Conservation (phyloP, 1,139 yeast genomes). For the Debaryomyces subglobosus region DNA sequence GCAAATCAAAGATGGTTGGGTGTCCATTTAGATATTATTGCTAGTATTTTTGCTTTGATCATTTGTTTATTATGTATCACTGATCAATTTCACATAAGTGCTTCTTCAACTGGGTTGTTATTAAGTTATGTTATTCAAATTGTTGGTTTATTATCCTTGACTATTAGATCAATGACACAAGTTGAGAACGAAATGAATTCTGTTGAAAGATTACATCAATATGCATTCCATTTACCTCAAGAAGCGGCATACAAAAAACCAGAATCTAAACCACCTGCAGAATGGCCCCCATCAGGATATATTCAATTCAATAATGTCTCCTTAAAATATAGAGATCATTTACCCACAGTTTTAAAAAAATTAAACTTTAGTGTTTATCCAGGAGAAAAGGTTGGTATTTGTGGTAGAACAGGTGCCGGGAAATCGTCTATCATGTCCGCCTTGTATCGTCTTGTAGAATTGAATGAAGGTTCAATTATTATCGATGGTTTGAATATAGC, state of each 20-base stretch:
- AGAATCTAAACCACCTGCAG: constrained; percentile 68
- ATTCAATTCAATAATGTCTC: constrained; percentile 75
- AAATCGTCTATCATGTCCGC: constrained; percentile 95
- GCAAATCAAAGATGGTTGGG: constrained; percentile 52
- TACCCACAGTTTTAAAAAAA: constrained; percentile 87
- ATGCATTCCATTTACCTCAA: constrained; percentile 58
- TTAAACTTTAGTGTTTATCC: constrained; percentile 79
- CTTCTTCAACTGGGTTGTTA: constrained; percentile 49
- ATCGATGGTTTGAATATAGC: constrained; percentile 90
- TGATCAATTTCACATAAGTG: constrained; percentile 41
- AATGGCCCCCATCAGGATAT: constrained; percentile 86
- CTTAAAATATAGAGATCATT: constrained; percentile 79
- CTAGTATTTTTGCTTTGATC: constrained; percentile 41
- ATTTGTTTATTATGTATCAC: constrained; percentile 46
- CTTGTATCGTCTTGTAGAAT: constrained; percentile 85
- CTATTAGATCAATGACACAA: constrained; percentile 47
- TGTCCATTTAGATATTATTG: constrained; percentile 43
- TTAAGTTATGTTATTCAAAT: constrained; percentile 47
- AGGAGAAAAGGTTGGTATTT: constrained; percentile 86
- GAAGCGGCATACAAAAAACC: constrained; percentile 69
- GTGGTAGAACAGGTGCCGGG: constrained; percentile 98
- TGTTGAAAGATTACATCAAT: constrained; percentile 47
- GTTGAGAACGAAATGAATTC: constrained; percentile 53
- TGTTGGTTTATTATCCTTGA: constrained; percentile 46
- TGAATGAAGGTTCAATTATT: constrained; percentile 74